These are phyloP conservation scores for Cercospora brassicicola DNA, from an alignment of 2,329 filamentous ascomycete genomes.

Conservation along the genomic window DNA sequence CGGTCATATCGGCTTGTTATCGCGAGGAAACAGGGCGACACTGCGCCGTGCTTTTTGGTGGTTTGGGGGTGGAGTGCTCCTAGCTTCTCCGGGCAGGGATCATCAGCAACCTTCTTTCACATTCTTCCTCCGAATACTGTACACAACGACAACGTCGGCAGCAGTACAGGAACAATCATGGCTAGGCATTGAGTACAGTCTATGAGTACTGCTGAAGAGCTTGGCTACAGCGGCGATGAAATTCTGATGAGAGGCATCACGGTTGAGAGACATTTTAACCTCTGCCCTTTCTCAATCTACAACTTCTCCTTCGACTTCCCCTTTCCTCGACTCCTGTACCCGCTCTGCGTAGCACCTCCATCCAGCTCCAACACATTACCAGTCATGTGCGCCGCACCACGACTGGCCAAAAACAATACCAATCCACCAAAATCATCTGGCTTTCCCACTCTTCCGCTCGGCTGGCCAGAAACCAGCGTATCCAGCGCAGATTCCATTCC, in stretches of 20 bases:
- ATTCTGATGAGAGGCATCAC: background rate
- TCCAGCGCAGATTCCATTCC: slow-evolving; percentile 52
- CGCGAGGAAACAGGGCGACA: slow-evolving; percentile 13
- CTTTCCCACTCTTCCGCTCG: slow-evolving; percentile 50
- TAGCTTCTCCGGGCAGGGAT: slow-evolving; percentile 8
- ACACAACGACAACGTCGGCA: background rate
- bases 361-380: slow-evolving; percentile 53
- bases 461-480: slow-evolving; percentile 49
- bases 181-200: background rate
- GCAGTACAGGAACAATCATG: too few species aligned
- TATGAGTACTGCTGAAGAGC: background rate
- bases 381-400: slow-evolving; percentile 48
- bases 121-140: too few species aligned
- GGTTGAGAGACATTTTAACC: background rate
- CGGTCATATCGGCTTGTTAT: slow-evolving; percentile 13
- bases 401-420: slow-evolving; percentile 47
- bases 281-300: slow-evolving; percentile 5
- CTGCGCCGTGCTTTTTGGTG: slow-evolving; percentile 25
- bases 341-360: slow-evolving; percentile 48
- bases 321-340: slow-evolving; percentile 43
- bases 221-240: background rate
- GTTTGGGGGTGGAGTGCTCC: slow-evolving; percentile 12
- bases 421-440: slow-evolving; percentile 51
- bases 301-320: slow-evolving; percentile 26
- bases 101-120: background rate